Conservation (phyloP, 1,139 yeast species). For the Debaryomyces fabryi region DNA sequence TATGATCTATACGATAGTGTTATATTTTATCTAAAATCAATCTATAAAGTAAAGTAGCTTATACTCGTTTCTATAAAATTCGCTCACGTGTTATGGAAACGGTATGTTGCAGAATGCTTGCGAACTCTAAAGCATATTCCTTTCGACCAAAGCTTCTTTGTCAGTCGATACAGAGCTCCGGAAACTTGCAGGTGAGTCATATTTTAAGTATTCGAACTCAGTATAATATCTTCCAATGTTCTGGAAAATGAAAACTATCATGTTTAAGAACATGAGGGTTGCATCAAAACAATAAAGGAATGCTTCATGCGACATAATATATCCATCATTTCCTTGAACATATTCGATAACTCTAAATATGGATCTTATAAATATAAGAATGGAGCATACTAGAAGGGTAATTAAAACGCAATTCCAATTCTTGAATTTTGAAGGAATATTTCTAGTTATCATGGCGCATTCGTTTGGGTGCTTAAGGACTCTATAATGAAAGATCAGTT, state of each 20-base stretch:
- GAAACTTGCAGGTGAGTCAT: neutral
- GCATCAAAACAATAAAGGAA: slow-evolving; percentile 41
- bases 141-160: neutral
- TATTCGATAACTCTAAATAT: slow-evolving; percentile 45
- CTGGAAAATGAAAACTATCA: slow-evolving; percentile 4
- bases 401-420: slow-evolving; percentile 17
- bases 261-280: slow-evolving; percentile 22
- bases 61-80: too few relatives aligned
- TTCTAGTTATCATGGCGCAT: slow-evolving; percentile 1
- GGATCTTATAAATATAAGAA: slow-evolving; percentile 42
- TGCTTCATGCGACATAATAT: slow-evolving; percentile 35
- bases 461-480: slow-evolving; percentile 8
- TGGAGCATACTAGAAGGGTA: slow-evolving; percentile 26
- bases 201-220: neutral
- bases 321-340: slow-evolving; percentile 38
- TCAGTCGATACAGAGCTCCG: neutral
- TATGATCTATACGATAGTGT: too few relatives aligned
- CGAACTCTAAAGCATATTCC: neutral
- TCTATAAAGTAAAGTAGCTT: too few relatives aligned
- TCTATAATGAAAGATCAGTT: slow-evolving; percentile 12
- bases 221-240: neutral
- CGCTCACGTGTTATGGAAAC: too few relatives aligned
- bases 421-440: slow-evolving; percentile 13
- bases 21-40: too few relatives aligned
- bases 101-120: too few relatives aligned